Base-by-base conservation (phyloP, 2,329 filamentous ascomycete species). In the Calcarisporium arbuscula region DNA sequence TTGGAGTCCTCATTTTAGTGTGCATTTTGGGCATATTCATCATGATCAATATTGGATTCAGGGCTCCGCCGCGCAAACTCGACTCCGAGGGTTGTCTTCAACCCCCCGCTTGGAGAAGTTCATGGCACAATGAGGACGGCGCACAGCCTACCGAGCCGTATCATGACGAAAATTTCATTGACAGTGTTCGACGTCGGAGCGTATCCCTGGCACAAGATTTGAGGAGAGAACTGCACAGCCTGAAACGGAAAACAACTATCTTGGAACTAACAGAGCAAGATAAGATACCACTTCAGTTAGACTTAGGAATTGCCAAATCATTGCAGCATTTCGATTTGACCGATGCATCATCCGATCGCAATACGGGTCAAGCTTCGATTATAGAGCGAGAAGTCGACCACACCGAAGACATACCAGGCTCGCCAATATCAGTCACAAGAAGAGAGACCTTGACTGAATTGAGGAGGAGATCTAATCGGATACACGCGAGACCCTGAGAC, bases 1-100 rank as follows among this genome's bases (percentile, higher is more conserved):
- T 49, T 11, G 51, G 48, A 10, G 50, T 57, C 28, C 41, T 63
- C 22, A 27, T 56, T 12, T 49, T 62, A 18, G 56, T 61, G 12
- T 45, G 43, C 12, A 40, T 56, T 6, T 45, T 64, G 12, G 49
- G 48, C 16, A 38, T 56, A n/a, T 34, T 60, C 17, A 47, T 62
- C 25, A 50, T 54, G 28, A 40, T 54, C 28, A 52, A 50, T 19
- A 39, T 51, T 16, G 44, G 45, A 7, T 35, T 48, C 18, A 48
- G 45, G 20, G 34, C 44, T n/a, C 33, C 43, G 11, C 14, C 15
- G 18, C 22, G 22, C n/a, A 33, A 33, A 9, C 28, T 29, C 12
- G 47, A 41, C 35, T 35, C 41, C 14, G 43, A 47, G 27, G 36
- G 39, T 29, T 42, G 43, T 35, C 9, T 25, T 25, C 20, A 32